Evolutionary conservation across 2,329 filamentous ascomycete species (phyloP).

Genomic region (Endoconidiophora polonica): DNA sequence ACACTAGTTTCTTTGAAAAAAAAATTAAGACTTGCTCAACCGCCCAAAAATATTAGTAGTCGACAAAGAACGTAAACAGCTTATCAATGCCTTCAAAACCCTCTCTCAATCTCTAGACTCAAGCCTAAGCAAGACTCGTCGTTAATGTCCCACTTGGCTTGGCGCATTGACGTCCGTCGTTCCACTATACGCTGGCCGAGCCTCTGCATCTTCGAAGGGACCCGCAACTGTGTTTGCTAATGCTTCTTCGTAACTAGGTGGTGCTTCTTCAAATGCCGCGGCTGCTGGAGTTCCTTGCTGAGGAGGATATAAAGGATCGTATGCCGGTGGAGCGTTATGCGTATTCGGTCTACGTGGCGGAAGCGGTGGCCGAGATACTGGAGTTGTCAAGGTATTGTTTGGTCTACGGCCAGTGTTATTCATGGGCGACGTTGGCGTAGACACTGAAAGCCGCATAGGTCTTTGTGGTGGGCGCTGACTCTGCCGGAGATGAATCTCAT

Average conservation of each 20-base stretch:
- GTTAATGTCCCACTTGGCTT: background rate
- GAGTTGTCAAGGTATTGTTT: background rate
- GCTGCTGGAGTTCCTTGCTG: slow-evolving; percentile 32
- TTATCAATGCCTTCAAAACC: too few species aligned
- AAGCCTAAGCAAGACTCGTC: too few species aligned
- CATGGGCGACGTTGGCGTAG: background rate
- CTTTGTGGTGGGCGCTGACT: background rate
- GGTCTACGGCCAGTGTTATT: background rate
- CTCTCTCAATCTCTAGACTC: too few species aligned
- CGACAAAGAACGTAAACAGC: too few species aligned
- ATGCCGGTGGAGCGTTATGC: slow-evolving; percentile 16
- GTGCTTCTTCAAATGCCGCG: slow-evolving; percentile 52
- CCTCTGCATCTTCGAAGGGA: slow-evolving; percentile 44
- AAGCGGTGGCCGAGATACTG: slow-evolving; percentile 12
- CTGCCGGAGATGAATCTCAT: slow-evolving; percentile 1
- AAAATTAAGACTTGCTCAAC: background rate
- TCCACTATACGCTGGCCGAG: slow-evolving; percentile 52
- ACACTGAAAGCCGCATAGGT: background rate
- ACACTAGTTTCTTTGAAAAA: background rate
- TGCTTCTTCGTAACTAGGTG: slow-evolving; percentile 87
- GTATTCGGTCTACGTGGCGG: slow-evolving; percentile 14
- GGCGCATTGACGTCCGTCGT: slow-evolving; percentile 37
- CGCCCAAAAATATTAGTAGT: too few species aligned
- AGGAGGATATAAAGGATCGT: slow-evolving; percentile 41
- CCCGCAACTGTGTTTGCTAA: slow-evolving; percentile 58